Conservation (phyloP, 306 rosid species). For the Quercus agrifolia region DNA sequence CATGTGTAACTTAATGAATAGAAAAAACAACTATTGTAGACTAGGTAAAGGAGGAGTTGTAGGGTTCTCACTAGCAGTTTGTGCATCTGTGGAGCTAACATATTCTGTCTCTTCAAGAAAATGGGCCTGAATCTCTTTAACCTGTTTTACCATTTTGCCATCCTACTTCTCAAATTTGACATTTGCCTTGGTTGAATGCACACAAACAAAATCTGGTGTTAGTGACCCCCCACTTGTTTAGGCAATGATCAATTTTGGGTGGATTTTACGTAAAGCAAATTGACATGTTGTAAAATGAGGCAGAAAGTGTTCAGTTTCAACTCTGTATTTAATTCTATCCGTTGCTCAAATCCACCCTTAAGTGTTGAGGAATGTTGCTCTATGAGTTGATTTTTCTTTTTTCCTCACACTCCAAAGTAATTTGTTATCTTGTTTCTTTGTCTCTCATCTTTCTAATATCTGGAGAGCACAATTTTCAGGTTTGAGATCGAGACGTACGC, state of each 20-base stretch:
- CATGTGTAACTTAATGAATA: neutral
- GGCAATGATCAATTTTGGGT: neutral
- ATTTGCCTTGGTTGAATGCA: neutral
- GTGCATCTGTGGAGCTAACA: neutral
- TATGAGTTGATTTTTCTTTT: neutral
- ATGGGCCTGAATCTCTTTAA: neutral
- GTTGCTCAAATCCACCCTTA: neutral
- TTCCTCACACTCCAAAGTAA: neutral
- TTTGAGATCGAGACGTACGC: slow-evolving; percentile 74
- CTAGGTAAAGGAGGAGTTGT: neutral
- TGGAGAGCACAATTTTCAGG: slow-evolving; percentile 43
- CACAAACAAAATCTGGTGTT: neutral
- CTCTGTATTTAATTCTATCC: neutral
- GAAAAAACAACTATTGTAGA: neutral
- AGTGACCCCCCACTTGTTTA: neutral
- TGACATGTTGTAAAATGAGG: neutral
- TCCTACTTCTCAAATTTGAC: neutral
- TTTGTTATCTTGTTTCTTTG: slow-evolving; percentile 6
- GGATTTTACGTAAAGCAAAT: too few relatives aligned
- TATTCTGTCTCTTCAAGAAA: too few relatives aligned
- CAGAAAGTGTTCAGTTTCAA: neutral
- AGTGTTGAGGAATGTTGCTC: neutral
- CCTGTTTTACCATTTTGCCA: neutral
- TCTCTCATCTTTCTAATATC: neutral
- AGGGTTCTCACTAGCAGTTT: neutral